Conservation (phyloP, 495 filamentous ascomycete species). For the Penicillium herquei region DNA sequence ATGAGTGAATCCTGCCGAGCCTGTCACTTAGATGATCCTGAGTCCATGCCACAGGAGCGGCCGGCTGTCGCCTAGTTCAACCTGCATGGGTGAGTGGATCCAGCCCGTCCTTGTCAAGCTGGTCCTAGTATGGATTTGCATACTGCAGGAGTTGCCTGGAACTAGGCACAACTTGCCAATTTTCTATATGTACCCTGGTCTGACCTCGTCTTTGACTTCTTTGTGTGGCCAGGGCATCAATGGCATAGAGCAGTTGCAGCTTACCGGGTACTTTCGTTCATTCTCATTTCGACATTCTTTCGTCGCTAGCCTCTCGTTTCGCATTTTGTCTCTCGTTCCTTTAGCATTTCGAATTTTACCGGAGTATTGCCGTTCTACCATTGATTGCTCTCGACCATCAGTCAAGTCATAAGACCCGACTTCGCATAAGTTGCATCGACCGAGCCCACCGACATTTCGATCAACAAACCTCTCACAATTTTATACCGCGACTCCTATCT, state of each 20-base stretch:
- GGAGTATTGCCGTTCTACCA: slow-evolving; percentile 12
- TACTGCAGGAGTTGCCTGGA: slow-evolving; percentile 23
- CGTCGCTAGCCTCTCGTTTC: slow-evolving; percentile 25
- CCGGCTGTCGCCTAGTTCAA: slow-evolving; percentile 23
- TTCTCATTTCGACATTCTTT: slow-evolving; percentile 19
- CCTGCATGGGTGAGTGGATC: slow-evolving; percentile 18
- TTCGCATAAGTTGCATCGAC: neutral
- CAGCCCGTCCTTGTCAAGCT: slow-evolving; percentile 5
- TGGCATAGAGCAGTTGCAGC: slow-evolving; percentile 26
- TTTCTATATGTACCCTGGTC: slow-evolving; percentile 24
- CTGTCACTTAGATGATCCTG: slow-evolving; percentile 18
- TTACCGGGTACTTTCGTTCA: slow-evolving; percentile 14
- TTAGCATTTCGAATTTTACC: slow-evolving; percentile 22
- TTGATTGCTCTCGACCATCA: slow-evolving; percentile 6
- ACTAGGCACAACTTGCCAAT: slow-evolving; percentile 11
- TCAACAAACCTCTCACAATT: too few species aligned
- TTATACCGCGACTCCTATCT: neutral
- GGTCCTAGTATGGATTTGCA: slow-evolving; percentile 29
- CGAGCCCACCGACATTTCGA: too few species aligned
- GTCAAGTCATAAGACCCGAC: neutral
- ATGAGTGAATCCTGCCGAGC: slow-evolving; percentile 15
- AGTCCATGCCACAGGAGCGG: slow-evolving; percentile 25
- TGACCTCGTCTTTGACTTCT: slow-evolving; percentile 8
- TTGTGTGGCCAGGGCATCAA: slow-evolving; percentile 18
- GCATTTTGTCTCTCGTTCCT: slow-evolving; percentile 24